Evolutionary conservation across 768 basidiomycete species (phyloP).

Genomic region (Astraeus odoratus): DNA sequence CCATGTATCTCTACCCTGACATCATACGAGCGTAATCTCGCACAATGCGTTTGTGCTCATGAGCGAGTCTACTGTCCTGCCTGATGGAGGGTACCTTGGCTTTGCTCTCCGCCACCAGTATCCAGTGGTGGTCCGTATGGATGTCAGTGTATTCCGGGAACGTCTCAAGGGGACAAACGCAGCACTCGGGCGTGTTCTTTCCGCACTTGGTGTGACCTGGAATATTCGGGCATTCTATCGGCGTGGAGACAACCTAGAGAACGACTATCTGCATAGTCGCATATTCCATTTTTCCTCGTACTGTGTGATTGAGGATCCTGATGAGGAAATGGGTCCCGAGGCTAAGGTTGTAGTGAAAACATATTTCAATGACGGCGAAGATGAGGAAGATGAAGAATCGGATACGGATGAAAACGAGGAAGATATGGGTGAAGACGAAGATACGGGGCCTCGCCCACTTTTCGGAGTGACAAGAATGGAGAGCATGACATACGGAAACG

Average conservation of each 20-base stretch:
- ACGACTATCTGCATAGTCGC: neutral
- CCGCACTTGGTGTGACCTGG: slow-evolving; percentile 11
- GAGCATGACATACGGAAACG: no score
- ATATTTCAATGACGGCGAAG: no score
- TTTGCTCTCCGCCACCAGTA: slow-evolving; percentile 32
- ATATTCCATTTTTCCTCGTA: neutral
- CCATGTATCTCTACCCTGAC: no score
- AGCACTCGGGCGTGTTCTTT: slow-evolving; percentile 13
- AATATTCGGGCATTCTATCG: slow-evolving; percentile 18
- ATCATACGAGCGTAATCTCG: neutral
- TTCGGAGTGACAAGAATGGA: no score
- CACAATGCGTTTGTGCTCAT: neutral
- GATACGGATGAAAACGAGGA: no score
- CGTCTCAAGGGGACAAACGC: slow-evolving; percentile 29
- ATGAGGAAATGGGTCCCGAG: no score
- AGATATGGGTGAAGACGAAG: no score
- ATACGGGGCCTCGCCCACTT: no score
- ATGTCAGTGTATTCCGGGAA: slow-evolving; percentile 9
- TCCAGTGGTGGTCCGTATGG: slow-evolving; percentile 15
- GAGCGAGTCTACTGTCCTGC: slow-evolving; percentile 19
- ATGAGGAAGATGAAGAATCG: no score
- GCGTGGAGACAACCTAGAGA: neutral
- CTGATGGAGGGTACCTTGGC: slow-evolving; percentile 27
- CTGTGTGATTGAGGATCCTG: no score
- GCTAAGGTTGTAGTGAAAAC: no score